Base-by-base conservation (phyloP, 2,329 filamentous ascomycete species). In the Cryphonectria nitschkei region DNA sequence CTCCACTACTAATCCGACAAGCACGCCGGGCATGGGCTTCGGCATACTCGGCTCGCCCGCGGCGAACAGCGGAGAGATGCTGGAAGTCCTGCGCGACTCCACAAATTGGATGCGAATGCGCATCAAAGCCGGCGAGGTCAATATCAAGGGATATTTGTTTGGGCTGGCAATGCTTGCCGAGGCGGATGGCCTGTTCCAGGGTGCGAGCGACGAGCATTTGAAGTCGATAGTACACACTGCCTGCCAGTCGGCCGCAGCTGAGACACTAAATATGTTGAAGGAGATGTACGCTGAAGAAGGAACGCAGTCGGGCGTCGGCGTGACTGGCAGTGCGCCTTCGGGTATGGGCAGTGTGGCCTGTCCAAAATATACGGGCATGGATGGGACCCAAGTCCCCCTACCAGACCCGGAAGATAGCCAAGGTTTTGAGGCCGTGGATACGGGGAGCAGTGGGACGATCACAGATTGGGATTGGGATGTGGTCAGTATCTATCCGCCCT, bases 71-170 rank as follows among this genome's bases (percentile, higher is more conserved):
- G 22, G 61, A 4, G 85, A 87, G 68, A 74, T 87, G 1, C 68
- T 86, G 0, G 75, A 76, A 1, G 78, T 83, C 1, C 34, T 88
- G 5, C 75, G 82, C 0, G 82, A 87, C 14, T 78, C 80, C 0
- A 81, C 79, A 52, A 65, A 65, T 0, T 87, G 83, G 83, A 75
- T 75, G 1, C 75, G 84, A 61, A 73, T 74, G 7, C 79, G 77
- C 11, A 79, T 88, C n/a, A 74, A 81, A 62, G 80, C 79, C 0
- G 87, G 86, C 1, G 86, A 89, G 76, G 88, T 86, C 0, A 89
- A 88, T 68, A 77, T 85, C 29, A 89, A 89, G 73, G 84, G 84
- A 0, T 84, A 84, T 56, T 65, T 89, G 26, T 79, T 88, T 16
- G 72, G 78, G 1, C 76, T 75, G 11, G 74, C 83, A 16, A 74